Evolutionary conservation across 495 filamentous ascomycete species (phyloP), one percentile per base, ranked within the genome.

Genomic region (Halenospora varia): DNA sequence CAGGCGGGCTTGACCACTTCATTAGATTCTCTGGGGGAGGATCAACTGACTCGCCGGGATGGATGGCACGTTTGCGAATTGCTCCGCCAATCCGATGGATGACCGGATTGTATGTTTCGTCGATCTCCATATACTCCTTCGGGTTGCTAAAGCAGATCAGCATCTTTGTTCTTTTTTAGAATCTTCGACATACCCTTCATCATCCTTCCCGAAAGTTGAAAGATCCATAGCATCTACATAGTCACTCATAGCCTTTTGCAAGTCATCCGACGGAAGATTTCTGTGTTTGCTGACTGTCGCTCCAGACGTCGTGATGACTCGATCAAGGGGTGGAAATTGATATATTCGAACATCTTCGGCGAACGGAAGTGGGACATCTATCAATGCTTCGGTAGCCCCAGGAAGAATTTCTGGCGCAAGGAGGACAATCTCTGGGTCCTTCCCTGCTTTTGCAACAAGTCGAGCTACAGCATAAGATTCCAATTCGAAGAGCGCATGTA

Each of bases 171-270:
- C 2, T 24, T 26, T 0, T 2, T 24, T 23, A 25, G 48, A 8
- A 26, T 39, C 2, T 13, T 40, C 2, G 41, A 24, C 76, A 67
- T 71, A 88, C 86, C 87, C 90, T 59, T 92, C 84, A 22, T 93
- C 89, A 45, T 81, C 77, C 24, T 65, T 70, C 10, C 66, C 73
- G 62, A 71, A 81, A 0, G 62, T 72, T 22, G 86, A 87, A 2
- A 99, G 73, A 65, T 99, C 92, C 95, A 99, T 97, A 41, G 80
- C 83, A 64, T 97, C 90, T 1, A 99, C 91, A 65, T 92, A 97
- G 57, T 88, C 84, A 64, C 84, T 86, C 93, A 97, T 96, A 1
- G 90, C 86, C 29, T 85, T 69, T 40, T 82, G 77, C 55, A 97
- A 73, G 4, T 87, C 80, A 13, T 86, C 77, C n/a, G 70, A 84